Base-by-base conservation (phyloP, 2,329 filamentous ascomycete species). In the Xenosphaeropsis pyriputrescens region DNA sequence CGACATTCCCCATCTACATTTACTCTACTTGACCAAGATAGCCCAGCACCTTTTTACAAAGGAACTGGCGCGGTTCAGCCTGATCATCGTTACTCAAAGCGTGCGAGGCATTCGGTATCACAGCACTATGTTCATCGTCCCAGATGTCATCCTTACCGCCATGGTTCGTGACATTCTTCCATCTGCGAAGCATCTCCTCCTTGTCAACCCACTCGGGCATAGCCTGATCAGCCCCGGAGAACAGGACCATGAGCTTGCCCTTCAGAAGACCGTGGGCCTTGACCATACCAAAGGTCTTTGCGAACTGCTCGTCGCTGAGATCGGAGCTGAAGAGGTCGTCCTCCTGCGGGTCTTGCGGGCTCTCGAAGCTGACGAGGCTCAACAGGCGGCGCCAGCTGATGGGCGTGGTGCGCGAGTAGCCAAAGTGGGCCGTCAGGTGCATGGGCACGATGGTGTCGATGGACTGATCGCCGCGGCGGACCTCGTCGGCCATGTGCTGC, bases 281-380 rank as follows among this genome's bases (percentile, higher is more conserved):
- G 29, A 68, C 55, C 44, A 50, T 56, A 0, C 75, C 76, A 55
- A 80, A 80, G 0, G 73, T 76, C 17, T 50, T 50, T 35, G 48
- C 41, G 18, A 79, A 52, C 17, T 60, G 52, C 39, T 63, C 56
- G 19, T 72, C 68, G 1, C 49, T 48, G 18, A 79, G 53, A 52
- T 81, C 77, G 9, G 65, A 70, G 41, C 70, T 76, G 56, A 80
- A 82, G 41, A 75, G 68, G 49, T 82, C 77, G 50, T 82, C 76
- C 35, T 72, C 68, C 2, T 65, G 66, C 2, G 64, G 65, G 14
- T 58, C 51, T 18, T 60, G 56, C 0, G 72, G 71, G 17, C 66
- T 70, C 31, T 50, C 48, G 0, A 52, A 52, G 34, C 57, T 59
- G 2, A 66, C 61, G 7, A 82, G 60, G 41, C 71, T 74, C 32